Evolutionary conservation across 805 yeast species (phyloP).

Genomic region (Ogataea degrootiae): DNA sequence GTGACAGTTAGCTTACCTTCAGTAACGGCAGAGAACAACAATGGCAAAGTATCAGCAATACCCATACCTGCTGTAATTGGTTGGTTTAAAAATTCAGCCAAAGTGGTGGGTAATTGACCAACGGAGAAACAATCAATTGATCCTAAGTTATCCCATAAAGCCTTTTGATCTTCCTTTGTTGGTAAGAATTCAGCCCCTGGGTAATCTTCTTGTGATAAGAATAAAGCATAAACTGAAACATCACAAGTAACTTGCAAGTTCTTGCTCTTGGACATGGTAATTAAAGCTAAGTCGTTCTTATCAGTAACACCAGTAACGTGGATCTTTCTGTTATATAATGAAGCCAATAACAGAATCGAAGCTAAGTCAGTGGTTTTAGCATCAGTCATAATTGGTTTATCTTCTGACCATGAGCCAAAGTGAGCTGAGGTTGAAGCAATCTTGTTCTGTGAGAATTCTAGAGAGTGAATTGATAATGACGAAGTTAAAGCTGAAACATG

Average conservation of each 20-base stretch:
- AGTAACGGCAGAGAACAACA: slow-evolving; percentile 74
- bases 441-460: slow-evolving; percentile 60
- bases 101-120: slow-evolving; percentile 70
- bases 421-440: slow-evolving; percentile 78
- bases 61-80: slow-evolving; percentile 69
- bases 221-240: slow-evolving; percentile 74
- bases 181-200: slow-evolving; percentile 74
- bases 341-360: slow-evolving; percentile 83
- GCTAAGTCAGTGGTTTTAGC: slow-evolving; percentile 91
- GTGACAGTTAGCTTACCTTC: slow-evolving; percentile 66
- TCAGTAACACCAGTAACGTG: slow-evolving; percentile 85
- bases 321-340: slow-evolving; percentile 76
- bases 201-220: slow-evolving; percentile 67
- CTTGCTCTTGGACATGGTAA: slow-evolving; percentile 80
- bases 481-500: slow-evolving; percentile 66
- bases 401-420: slow-evolving; percentile 77
- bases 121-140: slow-evolving; percentile 82
- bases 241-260: slow-evolving; percentile 84
- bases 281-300: slow-evolving; percentile 76
- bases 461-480: slow-evolving; percentile 77
- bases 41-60: slow-evolving; percentile 73
- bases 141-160: slow-evolving; percentile 71
- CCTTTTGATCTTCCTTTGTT: slow-evolving; percentile 71
- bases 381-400: slow-evolving; percentile 85
- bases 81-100: slow-evolving; percentile 63